These are phyloP conservation scores for Lactifluus hygrophoroides DNA, from an alignment of 768 basidiomycete genomes.

Conservation along the genomic window DNA sequence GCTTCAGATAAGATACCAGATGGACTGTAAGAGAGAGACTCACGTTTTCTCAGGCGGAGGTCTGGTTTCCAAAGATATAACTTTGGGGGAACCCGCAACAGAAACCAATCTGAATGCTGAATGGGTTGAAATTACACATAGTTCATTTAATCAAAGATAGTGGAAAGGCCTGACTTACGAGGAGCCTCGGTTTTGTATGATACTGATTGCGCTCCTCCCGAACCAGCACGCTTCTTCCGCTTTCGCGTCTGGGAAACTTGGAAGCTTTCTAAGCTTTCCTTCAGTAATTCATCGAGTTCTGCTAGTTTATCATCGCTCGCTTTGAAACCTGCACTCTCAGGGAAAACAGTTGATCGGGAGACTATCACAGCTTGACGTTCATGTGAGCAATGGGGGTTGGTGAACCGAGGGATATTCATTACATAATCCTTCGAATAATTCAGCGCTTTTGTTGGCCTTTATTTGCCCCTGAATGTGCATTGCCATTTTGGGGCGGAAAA, in stretches of 20 bases:
- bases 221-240: background rate
- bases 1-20: background rate
- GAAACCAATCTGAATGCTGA: constrained; percentile 19
- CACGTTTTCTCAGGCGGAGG: constrained; percentile 11
- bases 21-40: background rate
- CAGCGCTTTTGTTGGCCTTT: background rate
- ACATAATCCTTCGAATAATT: background rate
- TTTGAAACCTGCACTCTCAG: background rate
- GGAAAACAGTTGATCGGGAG: constrained; percentile 4
- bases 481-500: background rate
- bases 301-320: background rate
- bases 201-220: background rate
- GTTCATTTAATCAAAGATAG: background rate
- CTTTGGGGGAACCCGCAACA: background rate
- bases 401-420: constrained; percentile 10
- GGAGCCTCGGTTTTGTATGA: background rate
- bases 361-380: background rate
- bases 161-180: background rate
- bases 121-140: background rate
- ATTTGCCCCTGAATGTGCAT: background rate
- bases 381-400: constrained; percentile 1
- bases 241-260: constrained; percentile 1
- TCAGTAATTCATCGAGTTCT: constrained; percentile 11
- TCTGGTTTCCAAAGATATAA: constrained; percentile 14
- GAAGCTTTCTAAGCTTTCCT: background rate